Percentiles rank a stretch among this genome's conserved stretches.
Conservation (phyloP, 2,329 filamentous ascomycete species). For the Arthrobotrys sinensis region DNA sequence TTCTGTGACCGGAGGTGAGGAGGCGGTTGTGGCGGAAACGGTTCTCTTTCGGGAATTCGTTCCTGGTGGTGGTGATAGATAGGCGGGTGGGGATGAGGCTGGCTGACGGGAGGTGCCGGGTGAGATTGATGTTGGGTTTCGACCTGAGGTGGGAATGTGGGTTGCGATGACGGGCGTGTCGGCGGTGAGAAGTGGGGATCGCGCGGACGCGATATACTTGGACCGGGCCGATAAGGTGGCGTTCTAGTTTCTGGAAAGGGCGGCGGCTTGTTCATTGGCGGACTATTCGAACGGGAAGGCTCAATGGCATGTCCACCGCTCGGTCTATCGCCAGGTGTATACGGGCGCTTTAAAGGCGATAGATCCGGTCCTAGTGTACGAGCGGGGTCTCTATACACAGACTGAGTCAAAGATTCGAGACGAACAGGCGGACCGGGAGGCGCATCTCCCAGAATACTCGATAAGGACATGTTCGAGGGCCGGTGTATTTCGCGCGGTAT, state of each 20-base stretch:
- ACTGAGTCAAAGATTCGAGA: conserved; percentile 44
- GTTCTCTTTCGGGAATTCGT: conserved; percentile 42
- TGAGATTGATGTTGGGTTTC: conserved; percentile 38
- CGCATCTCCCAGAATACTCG: conserved; percentile 56
- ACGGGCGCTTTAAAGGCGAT: conserved; percentile 57
- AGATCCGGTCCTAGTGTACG: conserved; percentile 49
- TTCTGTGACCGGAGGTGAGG: conserved; percentile 49
- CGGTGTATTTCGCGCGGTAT: conserved; percentile 53
- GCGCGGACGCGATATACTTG: conserved; percentile 46
- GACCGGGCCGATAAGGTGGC: conserved; percentile 46
- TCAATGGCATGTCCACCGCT: conserved; percentile 57
- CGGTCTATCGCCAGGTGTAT: conserved; percentile 52
- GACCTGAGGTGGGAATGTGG: conserved; percentile 39
- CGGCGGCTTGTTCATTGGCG: conserved; percentile 46
- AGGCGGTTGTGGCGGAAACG: conserved; percentile 40
- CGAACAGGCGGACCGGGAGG: conserved; percentile 46
- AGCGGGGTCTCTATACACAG: conserved; percentile 51
- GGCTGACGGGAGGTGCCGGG: conserved; percentile 9
- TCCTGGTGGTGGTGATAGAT: conserved; percentile 46
- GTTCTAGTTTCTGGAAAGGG: conserved; percentile 51
- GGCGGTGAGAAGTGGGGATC: conserved; percentile 53
- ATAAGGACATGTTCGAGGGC: conserved; percentile 55
- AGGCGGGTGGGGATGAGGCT: conserved; percentile 18
- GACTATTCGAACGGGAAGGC: conserved; percentile 52
- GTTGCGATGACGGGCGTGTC: conserved; percentile 55